A percentile compares a stretch with the other conserved stretches of the same genome.
phyloP scores from a whole-genome alignment of 2,329 filamentous ascomycete species.

The Colletotrichum sublineola region DNA sequence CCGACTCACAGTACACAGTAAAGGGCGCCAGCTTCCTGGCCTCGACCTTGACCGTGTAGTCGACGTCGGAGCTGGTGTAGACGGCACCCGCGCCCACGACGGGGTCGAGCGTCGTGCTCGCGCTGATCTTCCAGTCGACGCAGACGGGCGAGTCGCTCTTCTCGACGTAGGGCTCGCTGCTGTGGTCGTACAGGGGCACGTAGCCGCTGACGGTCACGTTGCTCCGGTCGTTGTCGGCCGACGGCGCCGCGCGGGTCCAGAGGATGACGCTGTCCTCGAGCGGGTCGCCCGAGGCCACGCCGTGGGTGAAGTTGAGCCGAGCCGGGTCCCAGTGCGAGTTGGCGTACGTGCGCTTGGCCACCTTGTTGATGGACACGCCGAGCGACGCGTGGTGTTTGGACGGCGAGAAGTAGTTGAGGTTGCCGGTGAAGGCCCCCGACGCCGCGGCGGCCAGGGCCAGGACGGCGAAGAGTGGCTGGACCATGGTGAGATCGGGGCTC shows the following conservation, averaged over 20 bases:
- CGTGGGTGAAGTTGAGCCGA: constrained; percentile 74
- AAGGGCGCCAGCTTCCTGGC: constrained; percentile 72
- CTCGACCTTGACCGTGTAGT: constrained; percentile 82
- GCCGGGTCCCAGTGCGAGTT: constrained; percentile 59
- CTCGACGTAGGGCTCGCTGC: constrained; percentile 62
- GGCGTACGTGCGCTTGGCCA: constrained; percentile 66
- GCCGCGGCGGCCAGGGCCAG: constrained; percentile 21
- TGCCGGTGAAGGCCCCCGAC: constrained; percentile 50
- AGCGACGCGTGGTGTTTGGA: constrained; percentile 73
- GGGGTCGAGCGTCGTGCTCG: constrained; percentile 55
- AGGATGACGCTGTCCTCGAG: constrained; percentile 70
- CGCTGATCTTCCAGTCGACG: constrained; percentile 73
- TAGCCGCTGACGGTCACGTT: constrained; percentile 59
- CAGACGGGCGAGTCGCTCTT: constrained; percentile 69
- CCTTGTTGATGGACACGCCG: constrained; percentile 73
- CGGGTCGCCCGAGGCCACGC: constrained; percentile 65
- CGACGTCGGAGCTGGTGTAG: constrained; percentile 80
- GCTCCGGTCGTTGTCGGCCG: constrained; percentile 59
- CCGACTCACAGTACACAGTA: constrained; percentile 67
- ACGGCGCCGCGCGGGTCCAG: constrained; percentile 63
- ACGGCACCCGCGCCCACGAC: constrained; percentile 69
- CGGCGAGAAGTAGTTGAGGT: constrained; percentile 77
- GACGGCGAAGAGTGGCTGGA: constrained; percentile 6
- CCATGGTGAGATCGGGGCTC: constrained; percentile 6
- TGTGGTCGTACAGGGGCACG: constrained; percentile 60